Evolutionary conservation across 2,329 filamentous ascomycete species (phyloP).

Genomic region (Sarocladium oryzae): DNA sequence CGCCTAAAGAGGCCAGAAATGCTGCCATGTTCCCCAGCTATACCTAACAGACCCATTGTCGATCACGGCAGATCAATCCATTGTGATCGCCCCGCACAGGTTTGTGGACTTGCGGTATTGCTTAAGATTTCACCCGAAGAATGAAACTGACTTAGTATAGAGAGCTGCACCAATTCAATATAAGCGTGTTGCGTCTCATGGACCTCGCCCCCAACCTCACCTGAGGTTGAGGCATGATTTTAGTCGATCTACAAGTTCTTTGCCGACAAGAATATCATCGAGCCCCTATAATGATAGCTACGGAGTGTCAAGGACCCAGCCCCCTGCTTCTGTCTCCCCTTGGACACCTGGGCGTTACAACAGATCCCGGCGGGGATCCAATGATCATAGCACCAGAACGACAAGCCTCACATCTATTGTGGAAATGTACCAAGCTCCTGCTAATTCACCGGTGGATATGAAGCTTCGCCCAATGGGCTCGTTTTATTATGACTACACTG

Average conservation of each 20-base stretch:
- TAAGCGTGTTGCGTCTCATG: slow-evolving; percentile 29
- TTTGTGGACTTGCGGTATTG: slow-evolving; percentile 22
- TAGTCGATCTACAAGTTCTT: slow-evolving; percentile 34
- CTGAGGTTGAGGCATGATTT: slow-evolving; percentile 32
- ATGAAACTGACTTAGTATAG: slow-evolving; percentile 22
- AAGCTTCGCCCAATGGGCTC: slow-evolving; percentile 25
- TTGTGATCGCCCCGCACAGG: slow-evolving; percentile 41
- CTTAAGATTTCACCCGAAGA: background rate
- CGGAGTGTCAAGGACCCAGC: slow-evolving; percentile 23
- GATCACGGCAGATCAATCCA: slow-evolving; percentile 46
- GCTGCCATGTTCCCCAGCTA: slow-evolving; percentile 41
- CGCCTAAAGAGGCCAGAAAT: slow-evolving; percentile 48
- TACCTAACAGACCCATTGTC: slow-evolving; percentile 39
- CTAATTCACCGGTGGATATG: slow-evolving; percentile 20
- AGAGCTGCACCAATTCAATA: slow-evolving; percentile 38
- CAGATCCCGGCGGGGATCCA: slow-evolving; percentile 27
- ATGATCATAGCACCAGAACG: slow-evolving; percentile 33
- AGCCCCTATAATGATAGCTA: slow-evolving; percentile 17
- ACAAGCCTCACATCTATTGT: slow-evolving; percentile 44
- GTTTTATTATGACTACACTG: slow-evolving; percentile 48
- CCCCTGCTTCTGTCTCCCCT: slow-evolving; percentile 28
- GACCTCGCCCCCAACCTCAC: slow-evolving; percentile 29
- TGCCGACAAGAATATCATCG: slow-evolving; percentile 26
- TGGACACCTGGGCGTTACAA: slow-evolving; percentile 22
- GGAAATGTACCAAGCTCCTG: slow-evolving; percentile 36